Evolutionary conservation across 768 basidiomycete species (phyloP), one percentile per base, ranked within the genome.

Genomic region (Podaxis pistillaris): DNA sequence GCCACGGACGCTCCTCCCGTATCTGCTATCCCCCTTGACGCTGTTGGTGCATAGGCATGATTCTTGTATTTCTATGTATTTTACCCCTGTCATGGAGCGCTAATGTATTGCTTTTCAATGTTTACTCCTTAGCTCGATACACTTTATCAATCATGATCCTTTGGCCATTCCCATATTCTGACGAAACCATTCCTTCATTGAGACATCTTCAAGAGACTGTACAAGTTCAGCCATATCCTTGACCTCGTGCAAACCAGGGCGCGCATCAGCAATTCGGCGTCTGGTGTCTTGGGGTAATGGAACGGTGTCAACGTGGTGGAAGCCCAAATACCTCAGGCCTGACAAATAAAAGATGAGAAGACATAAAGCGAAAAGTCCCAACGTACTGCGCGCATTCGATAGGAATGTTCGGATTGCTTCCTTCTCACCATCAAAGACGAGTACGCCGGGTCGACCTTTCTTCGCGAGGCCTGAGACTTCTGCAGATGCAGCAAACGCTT

Each of bases 281-380:
- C 62, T 57, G 33, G 46, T 26, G 13, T 63, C 59, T 26, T 56
- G 33, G 1, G 60, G 63, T 36, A 77, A 64, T 30, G 69, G 70
- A 9, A 72, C 71, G 2, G 76, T 80, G 63, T 73, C 73, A 9
- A 81, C 70, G 52, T 80, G 78, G 62, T 74, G 78, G 61, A 79
- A 80, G 54, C 78, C 76, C n/a, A 79, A 72, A 65, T 80, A 81
- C 1, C 78, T 75, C 58, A 79, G 66, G 24, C 72, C 79, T 79
- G 24, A 36, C 19, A 37, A 38, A 30, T 13, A 2, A 33, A 37
- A 30, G 51, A 44, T 36, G 15, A 58, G 47, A 19, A 40, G 22
- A 36, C 24, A 22, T 8, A 12, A 15, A 38, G 22, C 4, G 5
- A 50, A 24, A 38, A 37, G 46, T 4, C 2, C 60, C 71, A 28